Evolutionary conservation across 352 stramenopile species (phyloP).

Genomic region (Elongisporangium undulatum): DNA sequence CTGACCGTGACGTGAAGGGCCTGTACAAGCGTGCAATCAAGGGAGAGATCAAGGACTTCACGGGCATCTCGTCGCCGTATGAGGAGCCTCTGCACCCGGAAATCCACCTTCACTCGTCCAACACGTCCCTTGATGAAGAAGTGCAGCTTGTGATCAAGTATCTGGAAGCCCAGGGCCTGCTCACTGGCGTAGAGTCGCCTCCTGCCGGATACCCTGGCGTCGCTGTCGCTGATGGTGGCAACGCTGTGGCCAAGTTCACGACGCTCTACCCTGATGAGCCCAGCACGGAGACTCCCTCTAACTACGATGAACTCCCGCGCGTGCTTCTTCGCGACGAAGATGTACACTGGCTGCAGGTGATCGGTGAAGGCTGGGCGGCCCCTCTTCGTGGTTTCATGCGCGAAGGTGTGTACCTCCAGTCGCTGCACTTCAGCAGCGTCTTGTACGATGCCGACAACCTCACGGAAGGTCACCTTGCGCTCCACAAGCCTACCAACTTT

Average conservation of each 20-base stretch:
- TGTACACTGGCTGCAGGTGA: conserved; percentile 97
- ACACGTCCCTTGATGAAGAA: conserved; percentile 92
- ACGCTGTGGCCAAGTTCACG: conserved; percentile 58
- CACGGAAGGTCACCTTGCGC: conserved; percentile 75
- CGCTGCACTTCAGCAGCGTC: conserved; percentile 89
- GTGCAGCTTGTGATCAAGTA: conserved; percentile 58
- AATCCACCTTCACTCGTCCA: conserved; percentile 94
- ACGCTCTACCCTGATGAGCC: conserved; percentile 55
- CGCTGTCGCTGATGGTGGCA: conserved; percentile 86
- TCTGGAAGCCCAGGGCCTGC: conserved; percentile 49
- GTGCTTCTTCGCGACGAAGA: conserved; percentile 96
- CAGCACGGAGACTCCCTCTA: conserved; percentile 61
- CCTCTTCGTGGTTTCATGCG: conserved; percentile 97
- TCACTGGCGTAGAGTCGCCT: conserved; percentile 51
- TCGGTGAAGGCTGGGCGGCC: conserved; percentile 96
- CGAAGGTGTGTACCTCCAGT: conserved; percentile 94
- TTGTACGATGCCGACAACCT: conserved; percentile 96
- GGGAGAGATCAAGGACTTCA: conserved; percentile 98
- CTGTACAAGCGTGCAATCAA: conserved; percentile 92
- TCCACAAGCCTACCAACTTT: conserved; percentile 91
- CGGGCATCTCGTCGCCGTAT: conserved; percentile 98
- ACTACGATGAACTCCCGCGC: conserved; percentile 74
- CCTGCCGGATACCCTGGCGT: conserved; percentile 66
- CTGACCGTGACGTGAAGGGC: conserved; percentile 97
- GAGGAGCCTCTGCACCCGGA: conserved; percentile 93